phyloP scores from a whole-genome alignment of 495 filamentous ascomycete species.

The Apodospora peruviana region DNA sequence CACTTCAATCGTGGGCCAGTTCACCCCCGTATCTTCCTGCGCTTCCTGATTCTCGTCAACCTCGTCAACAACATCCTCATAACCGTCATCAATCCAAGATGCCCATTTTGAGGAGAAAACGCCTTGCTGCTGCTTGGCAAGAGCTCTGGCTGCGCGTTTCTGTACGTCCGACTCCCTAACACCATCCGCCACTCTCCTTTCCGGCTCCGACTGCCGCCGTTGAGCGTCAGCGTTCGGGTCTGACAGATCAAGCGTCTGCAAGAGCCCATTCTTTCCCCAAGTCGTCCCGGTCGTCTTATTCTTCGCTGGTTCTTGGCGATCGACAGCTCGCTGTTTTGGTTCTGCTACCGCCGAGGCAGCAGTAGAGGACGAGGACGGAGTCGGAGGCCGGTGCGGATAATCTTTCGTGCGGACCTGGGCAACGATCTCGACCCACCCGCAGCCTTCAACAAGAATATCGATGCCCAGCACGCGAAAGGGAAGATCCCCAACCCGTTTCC shows the following conservation, averaged over 20 bases:
- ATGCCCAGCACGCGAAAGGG: constrained; percentile 74
- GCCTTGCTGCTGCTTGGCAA: background rate
- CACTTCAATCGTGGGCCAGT: constrained; percentile 72
- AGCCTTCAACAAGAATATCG: constrained; percentile 85
- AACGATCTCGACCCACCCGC: constrained; percentile 87
- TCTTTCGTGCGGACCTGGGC: constrained; percentile 65
- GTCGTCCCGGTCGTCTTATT: constrained; percentile 4
- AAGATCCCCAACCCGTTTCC: constrained; percentile 50
- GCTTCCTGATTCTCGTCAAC: background rate
- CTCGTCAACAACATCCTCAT: background rate
- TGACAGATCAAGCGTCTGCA: constrained; percentile 1
- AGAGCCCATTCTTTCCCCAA: background rate
- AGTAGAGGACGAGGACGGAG: background rate
- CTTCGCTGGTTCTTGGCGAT: background rate
- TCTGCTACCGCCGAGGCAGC: background rate
- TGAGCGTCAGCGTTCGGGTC: background rate
- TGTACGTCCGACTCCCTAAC: no score
- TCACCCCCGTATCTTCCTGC: constrained; percentile 12
- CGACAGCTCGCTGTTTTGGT: background rate
- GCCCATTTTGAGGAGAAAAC: no score
- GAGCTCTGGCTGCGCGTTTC: background rate
- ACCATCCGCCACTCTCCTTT: no score
- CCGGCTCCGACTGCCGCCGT: no score
- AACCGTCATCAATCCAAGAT: background rate
- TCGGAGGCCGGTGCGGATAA: background rate